A percentile compares a stretch with the other conserved stretches of the same genome.
These are phyloP conservation scores for Cytauxzoon felis DNA, from an alignment of 169 alveolate species.

Conservation along the genomic window DNA sequence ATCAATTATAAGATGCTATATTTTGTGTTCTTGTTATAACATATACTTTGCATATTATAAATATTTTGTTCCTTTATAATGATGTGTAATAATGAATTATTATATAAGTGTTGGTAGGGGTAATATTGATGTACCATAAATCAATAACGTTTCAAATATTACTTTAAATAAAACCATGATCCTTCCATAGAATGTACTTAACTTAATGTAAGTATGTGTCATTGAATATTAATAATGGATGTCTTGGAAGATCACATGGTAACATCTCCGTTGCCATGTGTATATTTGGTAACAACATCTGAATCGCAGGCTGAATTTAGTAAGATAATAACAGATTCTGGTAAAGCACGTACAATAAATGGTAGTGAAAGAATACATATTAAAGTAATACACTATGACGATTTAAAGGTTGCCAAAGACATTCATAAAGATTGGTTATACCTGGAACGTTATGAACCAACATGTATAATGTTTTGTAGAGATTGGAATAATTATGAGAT, in stretches of 20 bases:
- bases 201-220: slow-evolving; percentile 1
- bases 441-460: slow-evolving; percentile 14
- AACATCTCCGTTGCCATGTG: slow-evolving; percentile 54
- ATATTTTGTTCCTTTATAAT: neutral
- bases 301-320: slow-evolving; percentile 7
- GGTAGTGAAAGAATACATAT: slow-evolving; percentile 26
- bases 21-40: neutral
- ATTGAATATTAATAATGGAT: slow-evolving; percentile 11
- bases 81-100: too few species aligned
- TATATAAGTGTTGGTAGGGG: too few species aligned
- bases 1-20: neutral
- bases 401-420: neutral
- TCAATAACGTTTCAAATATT: neutral
- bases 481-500: slow-evolving; percentile 54
- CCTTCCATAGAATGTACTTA: neutral
- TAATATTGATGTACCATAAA: too few species aligned
- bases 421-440: slow-evolving; percentile 21
- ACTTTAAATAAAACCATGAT: neutral
- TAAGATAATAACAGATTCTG: slow-evolving; percentile 7
- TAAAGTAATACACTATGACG: neutral
- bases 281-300: slow-evolving; percentile 13
- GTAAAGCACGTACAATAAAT: slow-evolving; percentile 5
- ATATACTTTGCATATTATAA: neutral
- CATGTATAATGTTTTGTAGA: slow-evolving; percentile 37
- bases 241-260: slow-evolving; percentile 11